Evolutionary conservation across 805 yeast species (phyloP).

Genomic region (Clavispora asparagi): DNA sequence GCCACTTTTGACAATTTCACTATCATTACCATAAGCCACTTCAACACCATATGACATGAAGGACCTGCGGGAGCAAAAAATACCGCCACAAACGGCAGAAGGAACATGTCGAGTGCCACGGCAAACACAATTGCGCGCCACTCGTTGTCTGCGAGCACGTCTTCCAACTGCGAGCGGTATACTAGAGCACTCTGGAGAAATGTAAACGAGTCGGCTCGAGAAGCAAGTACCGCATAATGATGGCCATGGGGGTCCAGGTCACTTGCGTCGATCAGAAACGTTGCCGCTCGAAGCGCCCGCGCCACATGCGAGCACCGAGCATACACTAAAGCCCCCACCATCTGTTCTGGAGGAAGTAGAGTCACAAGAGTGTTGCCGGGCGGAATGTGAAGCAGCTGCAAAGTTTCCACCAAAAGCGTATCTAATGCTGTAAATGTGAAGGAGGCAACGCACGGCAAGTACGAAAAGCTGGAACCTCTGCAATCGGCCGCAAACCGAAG

Average conservation of each 20-base stretch:
- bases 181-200: conserved; percentile 2
- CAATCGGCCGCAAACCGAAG: conserved; percentile 13
- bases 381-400: background rate
- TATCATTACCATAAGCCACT: conserved; percentile 20
- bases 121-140: conserved; percentile 13
- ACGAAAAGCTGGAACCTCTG: background rate
- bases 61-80: conserved; percentile 7
- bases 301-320: background rate
- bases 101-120: conserved; percentile 4
- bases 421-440: background rate
- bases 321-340: background rate
- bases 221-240: background rate
- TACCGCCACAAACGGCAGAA: conserved; percentile 10
- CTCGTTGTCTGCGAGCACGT: conserved; percentile 6
- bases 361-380: background rate
- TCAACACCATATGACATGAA: conserved; percentile 15
- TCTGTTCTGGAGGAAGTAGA: background rate
- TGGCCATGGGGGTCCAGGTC: background rate
- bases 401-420: background rate
- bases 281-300: background rate
- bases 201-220: background rate
- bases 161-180: conserved; percentile 7
- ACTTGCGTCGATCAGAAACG: background rate
- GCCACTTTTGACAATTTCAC: conserved; percentile 10
- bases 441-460: background rate